Base-by-base conservation (phyloP, 192 early-diverging fungal genomes). In the Phlyctochytrium planicorne region DNA sequence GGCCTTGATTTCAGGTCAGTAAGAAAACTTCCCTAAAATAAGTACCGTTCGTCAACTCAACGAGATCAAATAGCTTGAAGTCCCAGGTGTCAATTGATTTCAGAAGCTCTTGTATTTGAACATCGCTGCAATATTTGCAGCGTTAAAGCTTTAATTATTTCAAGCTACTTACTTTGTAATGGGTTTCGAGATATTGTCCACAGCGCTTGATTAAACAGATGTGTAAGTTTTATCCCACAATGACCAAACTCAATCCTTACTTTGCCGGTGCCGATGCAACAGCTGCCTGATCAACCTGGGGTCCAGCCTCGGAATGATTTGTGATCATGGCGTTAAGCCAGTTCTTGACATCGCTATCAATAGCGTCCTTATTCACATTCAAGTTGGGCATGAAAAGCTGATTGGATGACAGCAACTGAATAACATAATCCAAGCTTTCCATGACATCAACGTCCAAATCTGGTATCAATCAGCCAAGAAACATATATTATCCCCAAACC, bases 351-450 rank as follows among this genome's bases (percentile, higher is more conserved):
- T 80, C 78, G 30, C 34, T 70, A 57, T 80, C 78, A 52, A 75
- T 74, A 3, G 68, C 34, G 4, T 64, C 70, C 30, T 67, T 77
- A 23, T 53, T 53, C 24, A 67, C 67, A 25, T 77, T 74, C 52
- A 82, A 53, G 59, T 82, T 68, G 3, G 80, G 80, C 60, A 69
- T 47, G 63, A 82, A 82, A 52, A 82, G 63, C 35, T 78, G 70
- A 62, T 81, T 81, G 2, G 81, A 82, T n/a, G 76, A 76, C 37
- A 82, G 61, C 3, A 82, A 52, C 33, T 68, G 57, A 33, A 82
- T 66, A 16, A 78, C 81, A 34, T 81, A 79, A 66, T 82, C 81
- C 29, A 82, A 60, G 27, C 56, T 69, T 65, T 78, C 76, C 61
- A 75, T 64, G 14, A 73, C 53, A 36, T 81, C 79, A 34, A 59